Evolutionary conservation across 331 rosid species (phyloP), one percentile per base, ranked within the genome.

Genomic region (Quercus phellos): DNA sequence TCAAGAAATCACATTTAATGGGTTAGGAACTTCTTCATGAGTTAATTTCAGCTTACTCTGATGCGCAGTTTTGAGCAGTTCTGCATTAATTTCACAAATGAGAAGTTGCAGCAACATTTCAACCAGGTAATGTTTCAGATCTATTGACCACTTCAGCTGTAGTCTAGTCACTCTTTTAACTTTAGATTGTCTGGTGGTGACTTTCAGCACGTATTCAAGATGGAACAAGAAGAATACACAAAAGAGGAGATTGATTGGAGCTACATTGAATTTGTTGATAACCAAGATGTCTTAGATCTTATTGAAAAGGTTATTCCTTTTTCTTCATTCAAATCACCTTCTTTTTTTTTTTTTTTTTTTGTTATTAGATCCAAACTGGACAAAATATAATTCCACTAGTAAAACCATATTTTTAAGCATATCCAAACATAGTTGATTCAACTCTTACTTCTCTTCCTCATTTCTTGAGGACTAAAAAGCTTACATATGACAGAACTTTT

Each of bases 221-320:
- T 93, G 99, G 99, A 95, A 84, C 99, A 95, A 90, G 99, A 95
- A 88, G 99, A 95, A 85, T 95, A 95, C 85, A 95, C 98, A 0
- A 95, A 95, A 89, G 98, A 95, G 88, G 84, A 88, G 87, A 95
- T 95, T 55, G 35, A 95, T 83, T 95, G 99, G 99, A 95, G 99
- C 88, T 95, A 95, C 85, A 95, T 95, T 77, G 99, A 95, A 85
- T 95, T 95, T 85, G 99, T 95, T 24, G 99, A 95, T 83, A 95
- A 95, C 80, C 90, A 93, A 85, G 98, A 95, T 82, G 99, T 95
- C 76, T 86, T 95, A 85, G 99, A 95, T 88, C 97, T 95, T 74
- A 93, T 95, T 80, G 99, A 95, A 89, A 95, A 89, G 98, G 99
- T 95, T 72, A 72, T 73, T 55, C 53, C 22, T 75, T 26, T 66